Conservation (phyloP, 2,329 filamentous ascomycete genomes). For the Nothophoma quercina region DNA sequence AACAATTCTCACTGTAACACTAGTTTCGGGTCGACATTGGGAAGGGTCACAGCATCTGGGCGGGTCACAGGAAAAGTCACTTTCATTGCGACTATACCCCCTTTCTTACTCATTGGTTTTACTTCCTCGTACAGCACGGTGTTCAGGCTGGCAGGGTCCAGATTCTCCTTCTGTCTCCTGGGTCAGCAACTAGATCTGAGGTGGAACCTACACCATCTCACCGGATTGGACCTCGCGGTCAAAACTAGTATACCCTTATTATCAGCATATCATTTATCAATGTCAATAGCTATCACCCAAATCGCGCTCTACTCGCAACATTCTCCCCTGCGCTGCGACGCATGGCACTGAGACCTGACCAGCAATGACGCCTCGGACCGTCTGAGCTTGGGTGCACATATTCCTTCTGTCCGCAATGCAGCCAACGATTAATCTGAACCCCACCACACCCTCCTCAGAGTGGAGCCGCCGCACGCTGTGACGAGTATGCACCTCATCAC, state of each 20-base stretch:
- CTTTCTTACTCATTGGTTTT: constrained; percentile 27
- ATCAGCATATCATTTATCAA: constrained; percentile 14
- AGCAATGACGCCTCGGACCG: background rate
- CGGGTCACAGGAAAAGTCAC: constrained; percentile 48
- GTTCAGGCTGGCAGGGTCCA: constrained; percentile 36
- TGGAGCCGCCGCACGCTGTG: constrained; percentile 11
- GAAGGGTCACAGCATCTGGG: constrained; percentile 44
- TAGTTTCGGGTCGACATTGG: constrained; percentile 35
- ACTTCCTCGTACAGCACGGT: constrained; percentile 25
- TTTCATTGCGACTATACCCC: constrained; percentile 48
- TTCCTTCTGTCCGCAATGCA: background rate
- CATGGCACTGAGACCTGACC: constrained; percentile 15
- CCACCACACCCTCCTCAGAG: constrained; percentile 7
- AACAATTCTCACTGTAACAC: constrained; percentile 46
- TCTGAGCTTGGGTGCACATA: constrained; percentile 1
- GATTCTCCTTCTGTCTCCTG: constrained; percentile 30
- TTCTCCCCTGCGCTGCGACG: background rate
- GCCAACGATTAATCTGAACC: background rate
- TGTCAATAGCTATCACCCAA: constrained; percentile 3
- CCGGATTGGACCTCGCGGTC: constrained; percentile 22
- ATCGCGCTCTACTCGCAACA: background rate
- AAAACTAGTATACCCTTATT: constrained; percentile 23
- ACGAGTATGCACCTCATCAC: constrained; percentile 15
- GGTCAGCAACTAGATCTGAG: constrained; percentile 16
- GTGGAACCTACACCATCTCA: constrained; percentile 10